Conservation (phyloP, 225 moss, liverwort and hornwort genomes). For the Takakia lepidozioides region DNA sequence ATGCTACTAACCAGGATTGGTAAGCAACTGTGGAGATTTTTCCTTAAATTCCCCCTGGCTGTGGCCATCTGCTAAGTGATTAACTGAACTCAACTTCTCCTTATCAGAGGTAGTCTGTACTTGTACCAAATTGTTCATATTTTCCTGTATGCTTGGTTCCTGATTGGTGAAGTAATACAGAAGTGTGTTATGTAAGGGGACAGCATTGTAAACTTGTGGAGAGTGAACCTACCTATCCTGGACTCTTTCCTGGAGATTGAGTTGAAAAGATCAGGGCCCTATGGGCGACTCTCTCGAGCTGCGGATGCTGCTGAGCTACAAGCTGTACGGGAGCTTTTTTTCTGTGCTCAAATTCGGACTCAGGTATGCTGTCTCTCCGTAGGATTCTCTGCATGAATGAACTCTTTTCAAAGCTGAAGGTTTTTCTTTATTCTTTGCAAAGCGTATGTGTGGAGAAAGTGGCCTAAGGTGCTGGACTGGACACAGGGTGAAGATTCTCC, state of each 20-base stretch:
- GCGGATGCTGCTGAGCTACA: constrained; percentile 21
- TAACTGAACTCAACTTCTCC: too few relatives aligned
- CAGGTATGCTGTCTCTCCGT: constrained; percentile 14
- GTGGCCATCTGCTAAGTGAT: too few relatives aligned
- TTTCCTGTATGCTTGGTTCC: too few relatives aligned
- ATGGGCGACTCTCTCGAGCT: constrained; percentile 11
- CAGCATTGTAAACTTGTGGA: constrained; percentile 46
- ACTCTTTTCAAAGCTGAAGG: not conserved
- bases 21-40: too few relatives aligned
- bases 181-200: not conserved
- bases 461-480: not conserved
- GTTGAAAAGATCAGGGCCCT: constrained; percentile 13
- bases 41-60: too few relatives aligned
- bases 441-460: not conserved
- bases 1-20: too few relatives aligned
- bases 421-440: not conserved
- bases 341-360: constrained; percentile 42
- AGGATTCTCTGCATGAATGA: not conserved
- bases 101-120: too few relatives aligned
- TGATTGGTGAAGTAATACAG: too few relatives aligned
- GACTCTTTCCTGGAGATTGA: constrained; percentile 25
- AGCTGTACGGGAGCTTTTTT: constrained; percentile 28
- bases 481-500: constrained; percentile 30
- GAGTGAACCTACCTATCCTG: constrained; percentile 22
- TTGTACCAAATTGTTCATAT: too few relatives aligned